Evolutionary conservation across 2,329 filamentous ascomycete genomes (phyloP).

Genomic region (Penicillium sp.): DNA sequence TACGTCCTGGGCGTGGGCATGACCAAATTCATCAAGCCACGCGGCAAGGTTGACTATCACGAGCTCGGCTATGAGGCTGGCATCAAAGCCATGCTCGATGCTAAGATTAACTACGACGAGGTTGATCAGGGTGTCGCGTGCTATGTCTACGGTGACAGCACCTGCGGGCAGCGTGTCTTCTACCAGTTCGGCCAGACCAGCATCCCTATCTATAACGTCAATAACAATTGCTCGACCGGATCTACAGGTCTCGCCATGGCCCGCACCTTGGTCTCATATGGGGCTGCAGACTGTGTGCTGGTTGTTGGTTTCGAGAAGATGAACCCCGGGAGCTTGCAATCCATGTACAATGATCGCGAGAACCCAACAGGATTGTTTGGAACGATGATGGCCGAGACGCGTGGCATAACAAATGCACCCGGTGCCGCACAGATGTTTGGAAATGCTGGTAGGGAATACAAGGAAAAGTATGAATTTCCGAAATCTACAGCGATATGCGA

Average conservation of each 20-base stretch:
- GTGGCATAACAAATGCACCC: slow-evolving; percentile 77
- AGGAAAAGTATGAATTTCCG: slow-evolving; percentile 68
- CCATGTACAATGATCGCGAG: slow-evolving; percentile 78
- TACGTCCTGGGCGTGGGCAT: slow-evolving; percentile 98
- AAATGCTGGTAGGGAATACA: slow-evolving; percentile 90
- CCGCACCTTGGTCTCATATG: slow-evolving; percentile 73
- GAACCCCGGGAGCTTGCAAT: slow-evolving; percentile 83
- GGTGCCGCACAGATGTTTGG: slow-evolving; percentile 92
- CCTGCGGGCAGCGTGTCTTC: slow-evolving; percentile 93
- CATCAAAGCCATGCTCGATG: slow-evolving; percentile 74
- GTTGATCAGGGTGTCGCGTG: slow-evolving; percentile 94
- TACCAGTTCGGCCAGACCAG: slow-evolving; percentile 98
- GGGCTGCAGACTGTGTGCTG: slow-evolving; percentile 81
- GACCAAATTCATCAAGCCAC: slow-evolving; percentile 98
- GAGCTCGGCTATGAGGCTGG: slow-evolving; percentile 92
- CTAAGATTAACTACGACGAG: slow-evolving; percentile 90
- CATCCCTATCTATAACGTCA: slow-evolving; percentile 96
- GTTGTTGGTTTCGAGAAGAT: slow-evolving; percentile 99
- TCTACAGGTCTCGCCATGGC: slow-evolving; percentile 85
- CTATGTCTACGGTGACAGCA: slow-evolving; percentile 96
- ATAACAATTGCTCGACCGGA: slow-evolving; percentile 98
- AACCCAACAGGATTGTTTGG: slow-evolving; percentile 72
- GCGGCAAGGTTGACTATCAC: slow-evolving; percentile 90
- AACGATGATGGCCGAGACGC: slow-evolving; percentile 78
- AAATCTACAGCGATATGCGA: neutral